phyloP scores from a whole-genome alignment of 2,329 filamentous ascomycete species.

The Talaromyces marneffei region DNA sequence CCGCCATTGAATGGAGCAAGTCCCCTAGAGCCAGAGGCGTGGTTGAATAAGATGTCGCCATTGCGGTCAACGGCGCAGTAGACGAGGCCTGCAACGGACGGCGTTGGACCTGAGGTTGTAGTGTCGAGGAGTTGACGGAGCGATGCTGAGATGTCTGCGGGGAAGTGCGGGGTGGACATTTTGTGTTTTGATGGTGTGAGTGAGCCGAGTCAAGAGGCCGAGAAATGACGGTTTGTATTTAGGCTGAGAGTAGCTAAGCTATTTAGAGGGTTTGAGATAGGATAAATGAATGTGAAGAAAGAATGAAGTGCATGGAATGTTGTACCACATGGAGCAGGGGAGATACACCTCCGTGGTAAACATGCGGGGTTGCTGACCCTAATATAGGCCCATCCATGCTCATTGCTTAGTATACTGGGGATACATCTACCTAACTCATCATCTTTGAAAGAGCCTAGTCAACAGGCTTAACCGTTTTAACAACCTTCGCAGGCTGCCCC shows the following conservation, averaged over 20 bases:
- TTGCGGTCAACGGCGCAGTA: constrained; percentile 22
- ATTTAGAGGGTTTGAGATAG: no score
- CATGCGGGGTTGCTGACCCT: background rate
- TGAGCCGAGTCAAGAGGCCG: no score
- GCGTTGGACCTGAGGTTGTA: constrained; percentile 5
- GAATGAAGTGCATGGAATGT: background rate
- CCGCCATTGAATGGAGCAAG: constrained; percentile 13
- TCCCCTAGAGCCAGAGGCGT: constrained; percentile 24
- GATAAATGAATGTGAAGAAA: no score
- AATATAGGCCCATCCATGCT: no score
- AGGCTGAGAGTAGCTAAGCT: no score
- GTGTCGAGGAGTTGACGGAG: constrained; percentile 14
- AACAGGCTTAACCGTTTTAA: constrained; percentile 13
- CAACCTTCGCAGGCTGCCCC: constrained; percentile 15
- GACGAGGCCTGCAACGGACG: constrained; percentile 17
- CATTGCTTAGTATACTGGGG: no score
- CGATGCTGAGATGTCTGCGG: constrained; percentile 10
- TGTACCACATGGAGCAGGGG: background rate
- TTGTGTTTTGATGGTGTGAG: background rate
- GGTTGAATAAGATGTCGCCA: constrained; percentile 24
- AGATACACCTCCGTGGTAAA: background rate
- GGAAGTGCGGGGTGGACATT: constrained; percentile 12
- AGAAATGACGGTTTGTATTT: no score
- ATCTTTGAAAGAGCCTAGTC: no score
- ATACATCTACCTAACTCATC: no score